These are phyloP conservation scores for Priceomyces carsonii DNA, from an alignment of 805 yeast genomes.

Conservation along the genomic window DNA sequence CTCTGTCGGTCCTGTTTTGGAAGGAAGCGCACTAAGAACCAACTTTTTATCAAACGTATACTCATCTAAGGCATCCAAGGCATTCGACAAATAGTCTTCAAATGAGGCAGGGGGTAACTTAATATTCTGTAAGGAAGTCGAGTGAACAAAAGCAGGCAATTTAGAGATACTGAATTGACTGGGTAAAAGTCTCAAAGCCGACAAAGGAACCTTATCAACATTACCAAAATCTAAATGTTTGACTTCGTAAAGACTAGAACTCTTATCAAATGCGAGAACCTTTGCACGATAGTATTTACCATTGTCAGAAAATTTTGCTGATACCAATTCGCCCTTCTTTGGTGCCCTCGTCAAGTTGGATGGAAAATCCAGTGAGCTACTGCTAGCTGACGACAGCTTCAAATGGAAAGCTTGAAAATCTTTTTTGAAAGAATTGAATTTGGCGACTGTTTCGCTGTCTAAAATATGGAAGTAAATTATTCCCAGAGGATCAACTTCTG, in stretches of 20 bases:
- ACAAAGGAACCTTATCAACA: constrained; percentile 43
- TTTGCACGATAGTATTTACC: constrained; percentile 61
- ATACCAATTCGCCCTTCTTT: constrained; percentile 59
- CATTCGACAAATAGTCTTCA: constrained; percentile 55
- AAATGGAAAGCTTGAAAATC: constrained; percentile 47
- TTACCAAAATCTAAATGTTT: constrained; percentile 66
- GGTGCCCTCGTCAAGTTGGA: constrained; percentile 40
- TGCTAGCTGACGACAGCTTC: constrained; percentile 36
- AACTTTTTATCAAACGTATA: constrained; percentile 51
- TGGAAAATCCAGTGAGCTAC: constrained; percentile 38
- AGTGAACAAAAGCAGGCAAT: constrained; percentile 55
- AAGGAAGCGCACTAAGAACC: constrained; percentile 52
- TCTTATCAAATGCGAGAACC: constrained; percentile 48
- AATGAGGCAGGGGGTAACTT: constrained; percentile 58
- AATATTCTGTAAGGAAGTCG: constrained; percentile 53
- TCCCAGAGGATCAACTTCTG: constrained; percentile 48
- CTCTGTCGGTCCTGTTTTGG: constrained; percentile 39
- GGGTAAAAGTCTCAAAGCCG: constrained; percentile 55
- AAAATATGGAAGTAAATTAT: constrained; percentile 47
- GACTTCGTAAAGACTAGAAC: constrained; percentile 46
- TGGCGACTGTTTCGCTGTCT: constrained; percentile 36
- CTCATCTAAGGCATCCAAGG: constrained; percentile 55
- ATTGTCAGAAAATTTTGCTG: constrained; percentile 52
- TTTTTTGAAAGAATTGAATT: constrained; percentile 45
- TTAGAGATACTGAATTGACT: constrained; percentile 40